These are phyloP conservation scores for Uronychia binucleata DNA, from an alignment of 73 alveolate genomes.

Conservation along the genomic window DNA sequence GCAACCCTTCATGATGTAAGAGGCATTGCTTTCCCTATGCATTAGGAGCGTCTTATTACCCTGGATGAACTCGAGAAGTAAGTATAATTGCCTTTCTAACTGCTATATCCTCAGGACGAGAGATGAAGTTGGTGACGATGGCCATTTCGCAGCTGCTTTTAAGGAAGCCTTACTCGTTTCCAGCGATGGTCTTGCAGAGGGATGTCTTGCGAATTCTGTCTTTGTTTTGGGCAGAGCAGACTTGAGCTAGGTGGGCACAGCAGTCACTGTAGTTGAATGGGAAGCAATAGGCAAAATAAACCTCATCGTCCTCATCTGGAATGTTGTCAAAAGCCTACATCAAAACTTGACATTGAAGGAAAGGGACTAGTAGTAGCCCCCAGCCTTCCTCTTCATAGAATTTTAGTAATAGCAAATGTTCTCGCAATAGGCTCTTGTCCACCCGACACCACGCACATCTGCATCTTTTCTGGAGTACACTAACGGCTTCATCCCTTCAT, in stretches of 20 bases:
- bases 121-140: constrained; percentile 46
- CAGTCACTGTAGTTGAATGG: constrained; percentile 89
- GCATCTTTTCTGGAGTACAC: constrained; percentile 64
- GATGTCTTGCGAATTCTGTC: constrained; percentile 60
- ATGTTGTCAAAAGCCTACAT: not conserved
- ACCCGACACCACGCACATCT: constrained; percentile 18
- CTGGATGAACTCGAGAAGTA: constrained; percentile 88
- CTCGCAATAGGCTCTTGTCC: constrained; percentile 16
- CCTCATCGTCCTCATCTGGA: constrained; percentile 63
- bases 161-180: constrained; percentile 39
- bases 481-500: constrained; percentile 83
- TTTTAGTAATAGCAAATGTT: constrained; percentile 22
- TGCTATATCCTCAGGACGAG: constrained; percentile 72
- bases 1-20: constrained; percentile 76
- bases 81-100: constrained; percentile 73
- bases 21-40: constrained; percentile 66
- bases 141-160: constrained; percentile 11
- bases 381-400: constrained; percentile 38
- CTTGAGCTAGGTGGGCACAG: constrained; percentile 12
- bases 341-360: constrained; percentile 10
- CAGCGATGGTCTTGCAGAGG: constrained; percentile 57
- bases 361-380: constrained; percentile 36
- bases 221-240: constrained; percentile 17
- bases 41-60: constrained; percentile 9
- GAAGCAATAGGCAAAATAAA: constrained; percentile 85